phyloP scores from a whole-genome alignment of 2,329 filamentous ascomycete species.

The Penicillium sp. region DNA sequence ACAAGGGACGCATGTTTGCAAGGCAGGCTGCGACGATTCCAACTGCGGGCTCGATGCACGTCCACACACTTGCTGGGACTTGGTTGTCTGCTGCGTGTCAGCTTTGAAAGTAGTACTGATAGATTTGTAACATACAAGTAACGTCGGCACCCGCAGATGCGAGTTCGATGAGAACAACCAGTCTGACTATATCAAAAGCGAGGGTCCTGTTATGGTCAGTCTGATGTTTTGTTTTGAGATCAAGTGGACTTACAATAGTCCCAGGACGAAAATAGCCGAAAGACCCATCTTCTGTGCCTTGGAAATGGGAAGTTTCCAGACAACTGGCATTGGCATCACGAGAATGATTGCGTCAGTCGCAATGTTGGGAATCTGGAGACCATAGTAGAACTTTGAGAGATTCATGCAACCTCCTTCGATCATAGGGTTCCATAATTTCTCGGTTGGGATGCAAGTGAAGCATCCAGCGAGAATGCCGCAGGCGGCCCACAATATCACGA shows the following conservation, averaged over 20 bases:
- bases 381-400: slow-evolving; percentile 29
- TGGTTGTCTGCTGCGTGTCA: slow-evolving; percentile 22
- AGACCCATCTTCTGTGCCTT: slow-evolving; percentile 23
- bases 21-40: slow-evolving; percentile 31
- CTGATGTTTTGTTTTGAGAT: neutral
- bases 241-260: slow-evolving; percentile 22
- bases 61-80: slow-evolving; percentile 31
- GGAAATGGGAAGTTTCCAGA: slow-evolving; percentile 29
- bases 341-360: slow-evolving; percentile 32
- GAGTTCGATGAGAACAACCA: slow-evolving; percentile 27
- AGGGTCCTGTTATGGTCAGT: slow-evolving; percentile 16
- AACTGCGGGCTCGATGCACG: slow-evolving; percentile 32
- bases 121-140: slow-evolving; percentile 19
- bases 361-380: slow-evolving; percentile 32
- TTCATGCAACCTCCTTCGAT: slow-evolving; percentile 28
- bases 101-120: neutral
- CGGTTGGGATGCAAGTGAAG: slow-evolving; percentile 28
- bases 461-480: slow-evolving; percentile 26
- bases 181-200: slow-evolving; percentile 29
- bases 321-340: slow-evolving; percentile 26
- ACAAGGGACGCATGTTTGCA: slow-evolving; percentile 31
- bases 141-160: slow-evolving; percentile 24
- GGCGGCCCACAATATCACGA: slow-evolving; percentile 28
- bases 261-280: slow-evolving; percentile 29
- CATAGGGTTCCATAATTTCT: slow-evolving; percentile 26